Evolutionary conservation across 2,329 filamentous ascomycete species (phyloP), one percentile per base, ranked within the genome.

Genomic region (Pseudogymnoascus sp.): DNA sequence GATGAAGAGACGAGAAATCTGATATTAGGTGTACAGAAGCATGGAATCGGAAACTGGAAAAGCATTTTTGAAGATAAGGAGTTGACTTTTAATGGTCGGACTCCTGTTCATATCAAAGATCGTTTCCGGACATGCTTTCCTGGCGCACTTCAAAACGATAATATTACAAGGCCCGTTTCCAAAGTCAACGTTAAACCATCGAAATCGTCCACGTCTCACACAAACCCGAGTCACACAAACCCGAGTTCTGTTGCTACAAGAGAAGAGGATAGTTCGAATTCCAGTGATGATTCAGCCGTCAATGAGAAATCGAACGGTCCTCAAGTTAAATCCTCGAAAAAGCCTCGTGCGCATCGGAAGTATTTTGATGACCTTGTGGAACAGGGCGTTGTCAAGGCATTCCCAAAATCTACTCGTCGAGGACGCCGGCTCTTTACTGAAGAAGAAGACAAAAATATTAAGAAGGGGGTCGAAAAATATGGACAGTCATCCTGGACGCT

Each of bases 51-150:
- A 35, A 83, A 81, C 65, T 86, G 83, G 83, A 84, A 81, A 7
- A 80, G 76, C 60, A 86, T 86, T 30, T 71, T 86, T 21, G 81
- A 84, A 57, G 84, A 86, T 62, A 71, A 77, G 0, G 78, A 78
- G 39, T 86, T 84, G 67, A 75, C 70, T 9, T 86, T 86, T 72
- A 82, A 84, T 65, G 77, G 76, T 13, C 78, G 84, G 61, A 81
- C 79, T 1, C 81, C 82, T 3, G 82, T 82, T 7, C 83, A 86
- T 66, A 69, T 86, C 57, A 86, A 86, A 68, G 83, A 86, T 68
- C 76, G 84, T 10, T 86, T 86, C 67, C 77, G 83, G 57, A 86
- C 83, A 3, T 86, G 83, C 67, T 86, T 83, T 63, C 83, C 83
- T 0, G 77, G 35, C 10, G 55, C 55, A 37, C 78, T 79, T 59